These are phyloP conservation scores for Aschersonia sp. DNA, from an alignment of 2,329 filamentous ascomycete genomes.

Conservation along the genomic window DNA sequence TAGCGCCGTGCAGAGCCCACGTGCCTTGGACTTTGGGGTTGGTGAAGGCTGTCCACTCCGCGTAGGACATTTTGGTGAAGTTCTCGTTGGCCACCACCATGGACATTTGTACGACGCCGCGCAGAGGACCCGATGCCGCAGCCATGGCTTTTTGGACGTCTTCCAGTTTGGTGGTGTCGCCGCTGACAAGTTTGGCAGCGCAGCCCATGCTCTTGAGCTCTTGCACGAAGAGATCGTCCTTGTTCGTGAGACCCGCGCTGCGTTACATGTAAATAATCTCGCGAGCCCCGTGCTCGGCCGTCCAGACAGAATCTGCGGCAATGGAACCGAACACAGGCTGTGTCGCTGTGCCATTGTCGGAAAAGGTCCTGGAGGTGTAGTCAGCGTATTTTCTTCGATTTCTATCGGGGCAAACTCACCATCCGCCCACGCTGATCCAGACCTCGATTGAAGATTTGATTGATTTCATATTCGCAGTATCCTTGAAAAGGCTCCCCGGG, in stretches of 20 bases:
- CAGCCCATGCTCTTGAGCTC: conserved; percentile 9
- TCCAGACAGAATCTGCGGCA: conserved; percentile 1
- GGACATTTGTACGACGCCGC: conserved; percentile 19
- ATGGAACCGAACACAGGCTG: conserved; percentile 16
- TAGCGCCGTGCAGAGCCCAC: conserved; percentile 18
- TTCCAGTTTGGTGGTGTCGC: conserved; percentile 2
- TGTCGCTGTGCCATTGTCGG: conserved; percentile 11
- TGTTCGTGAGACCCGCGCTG: not conserved
- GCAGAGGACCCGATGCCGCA: conserved; percentile 9
- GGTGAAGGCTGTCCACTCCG: conserved; percentile 13
- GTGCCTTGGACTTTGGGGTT: conserved; percentile 19
- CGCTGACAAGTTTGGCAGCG: conserved; percentile 8
- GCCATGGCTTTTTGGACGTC: conserved; percentile 2
- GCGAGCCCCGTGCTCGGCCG: too few species aligned
- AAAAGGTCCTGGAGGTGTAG: conserved; percentile 9
- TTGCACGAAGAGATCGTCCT: conserved; percentile 4
- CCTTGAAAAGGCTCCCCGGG: not conserved
- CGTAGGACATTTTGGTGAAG: conserved; percentile 18
- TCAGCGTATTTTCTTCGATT: not conserved
- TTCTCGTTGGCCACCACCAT: conserved; percentile 15
- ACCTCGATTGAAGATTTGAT: conserved; percentile 12
- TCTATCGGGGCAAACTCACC: conserved; percentile 5
- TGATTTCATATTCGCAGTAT: conserved; percentile 7
- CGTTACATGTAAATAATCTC: conserved; percentile 10
- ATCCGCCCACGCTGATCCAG: conserved; percentile 20